Base-by-base conservation (phyloP, 495 filamentous ascomycete species). In the Neurospora sp. region DNA sequence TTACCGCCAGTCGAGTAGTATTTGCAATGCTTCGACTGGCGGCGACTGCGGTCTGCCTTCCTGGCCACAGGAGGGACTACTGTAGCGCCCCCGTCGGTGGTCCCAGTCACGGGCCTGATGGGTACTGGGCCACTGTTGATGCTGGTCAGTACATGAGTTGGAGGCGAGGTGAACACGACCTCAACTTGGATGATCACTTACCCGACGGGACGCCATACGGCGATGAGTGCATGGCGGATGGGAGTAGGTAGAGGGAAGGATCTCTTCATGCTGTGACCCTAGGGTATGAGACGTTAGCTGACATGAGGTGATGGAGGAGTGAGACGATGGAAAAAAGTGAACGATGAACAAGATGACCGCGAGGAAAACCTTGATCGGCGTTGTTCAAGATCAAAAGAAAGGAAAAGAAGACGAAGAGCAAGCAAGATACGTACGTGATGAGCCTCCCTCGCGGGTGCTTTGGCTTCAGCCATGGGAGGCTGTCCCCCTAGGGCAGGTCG, bases 1-100 rank as follows among this genome's bases (percentile, higher is more conserved):
- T 81, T 87, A 20, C 87, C 87, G 69, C 87, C 87, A 39, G 86
- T 88, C 11, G 86, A 87, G 71, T 84, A 88, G 75, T 88, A 88
- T 76, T 88, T 88, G 83, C 87, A 88, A 71, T 87, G 87, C 76
- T 86, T 84, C 69, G 84, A 80, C 61, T 85, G 82, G 74, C 38
- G 38, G 38, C 9, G 11, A 39, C 38, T 10, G 38, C 10, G 12
- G 39, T 87, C 82, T 48, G 85, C 84, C 78, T 86, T 82, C 68
- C 80, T 81, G 11, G 83, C 78, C 0, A 83, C 80, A 9, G 85
- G 83, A 41, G 84, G 82, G 16, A 80, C 71, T 5, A 53, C 20
- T 53, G 20, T 53, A 53, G 46, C 46, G 46, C 20, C 20, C 46
- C 46, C 20, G 46, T 53, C 20, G 46, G 20, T 53, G 46, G 46